A percentile compares a stretch with the other conserved stretches of the same genome.
Evolutionary conservation across 2,329 filamentous ascomycete species (phyloP).

Genomic region (Thelonectria discophora): DNA sequence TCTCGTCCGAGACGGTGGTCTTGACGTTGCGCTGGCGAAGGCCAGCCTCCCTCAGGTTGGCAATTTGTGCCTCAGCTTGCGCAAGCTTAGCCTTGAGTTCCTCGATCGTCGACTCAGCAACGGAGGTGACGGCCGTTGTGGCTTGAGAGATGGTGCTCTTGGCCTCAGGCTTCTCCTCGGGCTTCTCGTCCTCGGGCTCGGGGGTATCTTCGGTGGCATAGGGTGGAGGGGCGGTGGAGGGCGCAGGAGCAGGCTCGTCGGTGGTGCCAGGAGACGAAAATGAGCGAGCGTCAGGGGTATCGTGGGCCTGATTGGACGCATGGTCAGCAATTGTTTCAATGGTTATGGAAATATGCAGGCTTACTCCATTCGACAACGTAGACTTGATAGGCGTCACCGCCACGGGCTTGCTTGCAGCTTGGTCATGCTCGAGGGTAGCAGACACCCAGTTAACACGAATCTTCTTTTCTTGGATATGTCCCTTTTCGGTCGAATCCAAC

Average conservation of each 20-base stretch:
- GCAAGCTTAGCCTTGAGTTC: conserved; percentile 78
- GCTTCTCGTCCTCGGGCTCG: conserved; percentile 42
- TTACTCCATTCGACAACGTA: conserved; percentile 52
- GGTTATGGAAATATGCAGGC: conserved; percentile 31
- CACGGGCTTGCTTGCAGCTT: conserved; percentile 35
- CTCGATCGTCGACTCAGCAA: conserved; percentile 55
- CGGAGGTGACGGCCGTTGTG: conserved; percentile 59
- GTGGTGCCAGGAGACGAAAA: conserved; percentile 56
- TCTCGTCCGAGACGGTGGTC: conserved; percentile 57
- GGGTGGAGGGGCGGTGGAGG: conserved; percentile 46
- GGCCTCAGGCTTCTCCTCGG: conserved; percentile 41
- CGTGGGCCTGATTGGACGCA: conserved; percentile 42
- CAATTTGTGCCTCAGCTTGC: conserved; percentile 78
- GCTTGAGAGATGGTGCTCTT: conserved; percentile 48
- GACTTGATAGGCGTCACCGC: conserved; percentile 54
- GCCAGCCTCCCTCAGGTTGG: conserved; percentile 75
- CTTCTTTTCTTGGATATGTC: conserved; percentile 88
- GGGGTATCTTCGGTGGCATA: conserved; percentile 48
- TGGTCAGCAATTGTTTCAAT: conserved; percentile 23
- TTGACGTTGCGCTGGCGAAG: conserved; percentile 81
- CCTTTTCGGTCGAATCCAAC: conserved; percentile 84
- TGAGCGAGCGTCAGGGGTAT: conserved; percentile 56
- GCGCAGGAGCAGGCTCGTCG: conserved; percentile 44
- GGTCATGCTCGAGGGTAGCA: conserved; percentile 58
- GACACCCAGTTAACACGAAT: conserved; percentile 90